Conservation (phyloP, 495 filamentous ascomycete species). For the Durotheca rogersii region DNA sequence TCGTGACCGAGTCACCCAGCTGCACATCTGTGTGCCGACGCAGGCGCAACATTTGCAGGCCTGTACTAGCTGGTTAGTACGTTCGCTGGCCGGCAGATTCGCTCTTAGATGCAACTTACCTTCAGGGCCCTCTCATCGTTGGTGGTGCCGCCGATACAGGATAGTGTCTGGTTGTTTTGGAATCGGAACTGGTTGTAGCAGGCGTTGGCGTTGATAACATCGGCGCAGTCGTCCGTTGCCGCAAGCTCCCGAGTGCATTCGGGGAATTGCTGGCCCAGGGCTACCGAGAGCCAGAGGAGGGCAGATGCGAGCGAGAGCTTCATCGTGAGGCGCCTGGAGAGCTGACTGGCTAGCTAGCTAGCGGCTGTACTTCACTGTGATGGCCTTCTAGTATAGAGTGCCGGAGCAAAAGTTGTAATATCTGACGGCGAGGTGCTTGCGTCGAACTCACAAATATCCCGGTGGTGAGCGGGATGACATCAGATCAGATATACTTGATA, state of each 20-base stretch:
- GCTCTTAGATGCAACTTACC: constrained; percentile 23
- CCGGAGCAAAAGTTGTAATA: constrained; percentile 1
- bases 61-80: constrained; percentile 21
- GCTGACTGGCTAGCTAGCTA: too few species aligned
- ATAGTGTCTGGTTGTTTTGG: constrained; percentile 37
- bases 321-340: constrained; percentile 23
- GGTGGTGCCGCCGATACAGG: constrained; percentile 42
- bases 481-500: constrained; percentile 37
- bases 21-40: constrained; percentile 39
- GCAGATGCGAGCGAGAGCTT: constrained; percentile 32
- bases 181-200: constrained; percentile 50
- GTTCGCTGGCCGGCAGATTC: background rate
- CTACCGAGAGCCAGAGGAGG: constrained; percentile 27
- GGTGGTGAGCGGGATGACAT: constrained; percentile 10
- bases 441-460: constrained; percentile 2
- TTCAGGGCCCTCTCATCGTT: constrained; percentile 38
- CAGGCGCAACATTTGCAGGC: constrained; percentile 44
- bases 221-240: constrained; percentile 42
- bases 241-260: constrained; percentile 40
- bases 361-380: background rate
- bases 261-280: constrained; percentile 31
- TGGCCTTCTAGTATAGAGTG: background rate
- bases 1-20: constrained; percentile 35
- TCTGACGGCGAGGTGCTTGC: background rate
- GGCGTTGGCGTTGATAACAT: constrained; percentile 45